Evolutionary conservation across 2,329 filamentous ascomycete species (phyloP), one percentile per base, ranked within the genome.

Genomic region (Rutstroemia sp.): DNA sequence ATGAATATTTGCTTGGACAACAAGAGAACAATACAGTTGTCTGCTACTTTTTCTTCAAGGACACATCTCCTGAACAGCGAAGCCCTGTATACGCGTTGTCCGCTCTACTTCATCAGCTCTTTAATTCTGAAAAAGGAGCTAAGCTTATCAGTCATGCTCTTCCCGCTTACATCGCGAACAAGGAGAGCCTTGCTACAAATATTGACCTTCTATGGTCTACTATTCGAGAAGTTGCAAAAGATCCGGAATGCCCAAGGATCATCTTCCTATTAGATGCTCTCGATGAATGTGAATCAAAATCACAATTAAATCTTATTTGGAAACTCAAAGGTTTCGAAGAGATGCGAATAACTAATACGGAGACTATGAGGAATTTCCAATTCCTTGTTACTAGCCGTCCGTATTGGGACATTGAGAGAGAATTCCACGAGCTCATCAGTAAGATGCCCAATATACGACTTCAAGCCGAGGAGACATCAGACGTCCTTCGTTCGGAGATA

Each of bases 21-120:
- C 25, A 52, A 41, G 16, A 10, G 30, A 52, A 56, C 2, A 41
- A 46, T 9, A 47, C 42, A 23, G 14, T 19, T 47, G 19, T 56
- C 18, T 52, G 54, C 30, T 56, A 56, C 47, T 56, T 52, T 38
- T 56, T 52, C 19, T 56, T 56, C 54, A 51, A 56, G 30, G 48
- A 52, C 47, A 42, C 27, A 37, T 56, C 45, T 19, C 38, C 21
- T 21, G 27, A 44, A 25, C 54, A 47, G 16, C 27, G 49, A 30
- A 56, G 54, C 18, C 47, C 41, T 30, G 38, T 23, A 52, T 41
- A 41, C 16, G 54, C 54, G 9, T 42, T 56, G 18, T 51, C 42
- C 5, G 45, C 54, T 19, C 30, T 56, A 19, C 30, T 56, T 25
- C 54, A 56, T 47, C 54, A 56, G n/a, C 54, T 56, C 14, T 47